phyloP scores from a whole-genome alignment of 495 filamentous ascomycete species.

The Trichodelitschia bisporula region DNA sequence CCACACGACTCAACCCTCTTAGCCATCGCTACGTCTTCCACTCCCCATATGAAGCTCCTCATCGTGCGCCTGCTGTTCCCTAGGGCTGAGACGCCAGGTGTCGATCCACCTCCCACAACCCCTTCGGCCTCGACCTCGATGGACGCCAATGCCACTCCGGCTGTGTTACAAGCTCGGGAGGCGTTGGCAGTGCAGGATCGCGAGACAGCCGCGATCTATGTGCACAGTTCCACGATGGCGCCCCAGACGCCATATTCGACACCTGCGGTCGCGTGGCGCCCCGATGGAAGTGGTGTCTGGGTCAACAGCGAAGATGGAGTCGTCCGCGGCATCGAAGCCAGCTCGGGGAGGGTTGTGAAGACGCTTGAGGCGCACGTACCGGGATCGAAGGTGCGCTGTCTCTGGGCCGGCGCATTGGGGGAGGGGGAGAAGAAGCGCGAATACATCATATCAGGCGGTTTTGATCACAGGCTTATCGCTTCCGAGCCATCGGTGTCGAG shows the following conservation, averaged over 20 bases:
- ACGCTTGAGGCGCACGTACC: conserved; percentile 28
- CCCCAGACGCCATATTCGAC: conserved; percentile 46
- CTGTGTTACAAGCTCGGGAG: conserved; percentile 24
- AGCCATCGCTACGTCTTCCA: conserved; percentile 34
- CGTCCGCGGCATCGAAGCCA: conserved; percentile 36
- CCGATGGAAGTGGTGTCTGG: conserved; percentile 38
- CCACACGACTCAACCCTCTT: conserved; percentile 29
- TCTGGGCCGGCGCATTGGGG: conserved; percentile 47
- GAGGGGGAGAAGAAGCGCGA: too few species aligned
- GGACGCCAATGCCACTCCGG: conserved; percentile 10
- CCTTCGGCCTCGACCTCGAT: not conserved
- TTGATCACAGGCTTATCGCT: too few species aligned
- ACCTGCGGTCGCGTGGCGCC: conserved; percentile 37
- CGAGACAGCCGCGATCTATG: conserved; percentile 32
- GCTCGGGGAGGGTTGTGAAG: conserved; percentile 29
- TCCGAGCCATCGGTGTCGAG: too few species aligned
- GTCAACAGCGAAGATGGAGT: conserved; percentile 47
- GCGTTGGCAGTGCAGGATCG: conserved; percentile 25
- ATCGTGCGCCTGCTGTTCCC: conserved; percentile 34
- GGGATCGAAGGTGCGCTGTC: conserved; percentile 36
- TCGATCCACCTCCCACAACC: not conserved
- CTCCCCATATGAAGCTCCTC: conserved; percentile 42
- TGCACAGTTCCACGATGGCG: conserved; percentile 34
- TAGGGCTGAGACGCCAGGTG: conserved; percentile 2
- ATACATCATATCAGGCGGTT: too few species aligned